phyloP scores from a whole-genome alignment of 352 stramenopile species.

The Phytopythium montanum region DNA sequence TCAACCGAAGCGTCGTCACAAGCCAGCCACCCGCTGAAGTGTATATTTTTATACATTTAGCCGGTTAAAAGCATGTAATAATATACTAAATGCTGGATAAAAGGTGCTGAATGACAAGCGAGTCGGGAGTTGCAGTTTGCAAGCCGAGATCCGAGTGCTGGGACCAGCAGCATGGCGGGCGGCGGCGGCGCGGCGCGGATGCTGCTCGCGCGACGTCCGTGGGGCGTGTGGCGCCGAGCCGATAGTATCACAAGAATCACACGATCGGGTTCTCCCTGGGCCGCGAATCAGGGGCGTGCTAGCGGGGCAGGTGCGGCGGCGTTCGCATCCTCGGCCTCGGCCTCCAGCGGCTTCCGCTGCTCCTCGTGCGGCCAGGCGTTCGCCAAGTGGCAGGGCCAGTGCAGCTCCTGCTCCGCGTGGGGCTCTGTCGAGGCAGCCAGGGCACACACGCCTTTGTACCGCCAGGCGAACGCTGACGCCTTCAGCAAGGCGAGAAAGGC shows the following conservation, averaged over 20 bases:
- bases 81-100: not conserved
- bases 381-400: conserved; percentile 86
- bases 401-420: conserved; percentile 87
- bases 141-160: not conserved
- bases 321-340: not conserved
- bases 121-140: not conserved
- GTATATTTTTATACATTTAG: conserved; percentile 4
- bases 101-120: not conserved
- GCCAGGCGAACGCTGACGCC: conserved; percentile 54
- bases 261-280: not conserved
- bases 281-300: not conserved
- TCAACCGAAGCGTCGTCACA: conserved; percentile 4
- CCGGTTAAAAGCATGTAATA: not conserved
- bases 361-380: conserved; percentile 57
- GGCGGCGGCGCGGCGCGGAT: not conserved
- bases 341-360: conserved; percentile 38
- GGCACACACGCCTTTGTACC: conserved; percentile 31
- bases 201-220: not conserved
- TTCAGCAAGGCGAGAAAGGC: conserved; percentile 33
- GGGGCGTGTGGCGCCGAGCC: not conserved
- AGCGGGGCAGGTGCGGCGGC: not conserved
- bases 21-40: not conserved
- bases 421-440: conserved; percentile 79
- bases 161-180: not conserved
- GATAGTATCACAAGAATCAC: not conserved